Base-by-base conservation (phyloP, 208 protist genomes). In the Trypanosomatidae sp. region DNA sequence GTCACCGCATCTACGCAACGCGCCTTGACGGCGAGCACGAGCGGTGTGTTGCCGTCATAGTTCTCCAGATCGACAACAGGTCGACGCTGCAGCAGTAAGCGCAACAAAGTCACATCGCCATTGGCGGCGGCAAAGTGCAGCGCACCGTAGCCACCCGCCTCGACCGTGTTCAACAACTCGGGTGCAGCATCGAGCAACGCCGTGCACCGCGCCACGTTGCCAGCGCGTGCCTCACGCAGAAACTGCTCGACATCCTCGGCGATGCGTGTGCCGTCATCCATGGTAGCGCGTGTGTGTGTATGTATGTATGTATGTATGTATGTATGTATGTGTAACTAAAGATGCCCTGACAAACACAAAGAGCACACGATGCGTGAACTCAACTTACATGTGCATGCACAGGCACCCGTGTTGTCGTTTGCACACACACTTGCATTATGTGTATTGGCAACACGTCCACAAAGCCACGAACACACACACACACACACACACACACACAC, bases 91-190 rank as follows among this genome's bases (percentile, higher is more conserved):
- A 89, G 55, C 11, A 90, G 61, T 53, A 88, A 60, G 13, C 59
- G 42, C 30, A 93, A 56, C 74, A 88, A 82, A 22, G 59, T 53
- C 2, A 68, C 21, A 42, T 90, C 74, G 16, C 85, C 85, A 32
- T 88, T 88, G 56, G 83, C 89, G 8, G 85, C 77, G 28, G 79
- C 79, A 42, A 93, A 93, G 63, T 93, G 85, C n/a, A 93, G 70
- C 4, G 81, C 81, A 24, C 59, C 38, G 49, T 81, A 90, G 43
- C 85, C 85, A 16, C 80, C 80, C 3, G 79, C 85, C 60, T 93
- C 85, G 13, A 71, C 56, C 0, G 53, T 38, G 60, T 88, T 76
- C 27, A 87, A 46, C 1, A 93, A 58, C 15, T 42, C 52, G 0
- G 73, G 66, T 5, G 77, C 74, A 37, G 57, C 54, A 30, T 82